phyloP scores from a whole-genome alignment of 1,284 basidiomycete genomes.

The Irpex lacteus region DNA sequence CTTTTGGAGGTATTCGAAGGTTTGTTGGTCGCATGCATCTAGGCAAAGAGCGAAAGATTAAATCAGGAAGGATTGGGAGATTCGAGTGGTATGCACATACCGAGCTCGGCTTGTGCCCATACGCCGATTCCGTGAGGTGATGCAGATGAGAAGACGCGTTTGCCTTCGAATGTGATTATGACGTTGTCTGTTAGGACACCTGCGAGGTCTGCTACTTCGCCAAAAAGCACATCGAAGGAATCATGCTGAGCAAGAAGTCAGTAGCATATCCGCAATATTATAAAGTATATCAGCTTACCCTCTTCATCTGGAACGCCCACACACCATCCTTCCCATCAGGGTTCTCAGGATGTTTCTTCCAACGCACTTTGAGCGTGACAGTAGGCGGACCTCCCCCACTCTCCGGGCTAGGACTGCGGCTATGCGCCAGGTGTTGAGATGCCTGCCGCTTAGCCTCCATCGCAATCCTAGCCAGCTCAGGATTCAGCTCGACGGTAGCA shows the following conservation, averaged over 20 bases:
- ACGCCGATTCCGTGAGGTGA: constrained; percentile 63
- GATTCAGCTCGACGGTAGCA: constrained; percentile 50
- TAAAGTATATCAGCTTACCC: constrained; percentile 39
- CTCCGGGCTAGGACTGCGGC: constrained; percentile 19
- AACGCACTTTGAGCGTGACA: constrained; percentile 53
- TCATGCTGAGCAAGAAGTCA: constrained; percentile 43
- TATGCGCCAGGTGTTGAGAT: constrained; percentile 19
- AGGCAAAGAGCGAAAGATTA: neutral
- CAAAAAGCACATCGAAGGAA: constrained; percentile 58
- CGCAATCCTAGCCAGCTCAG: constrained; percentile 59
- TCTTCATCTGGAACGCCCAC: constrained; percentile 54
- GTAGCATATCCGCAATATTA: neutral
- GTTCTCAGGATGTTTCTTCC: constrained; percentile 62
- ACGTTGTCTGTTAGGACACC: constrained; percentile 46
- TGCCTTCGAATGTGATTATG: constrained; percentile 55
- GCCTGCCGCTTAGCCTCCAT: constrained; percentile 28
- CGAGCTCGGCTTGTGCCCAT: constrained; percentile 63
- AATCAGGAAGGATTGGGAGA: neutral
- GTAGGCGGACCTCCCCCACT: constrained; percentile 35
- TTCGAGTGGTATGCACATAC: constrained; percentile 35
- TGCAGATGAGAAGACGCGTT: constrained; percentile 62
- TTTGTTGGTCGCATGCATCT: constrained; percentile 64
- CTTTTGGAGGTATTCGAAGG: constrained; percentile 58
- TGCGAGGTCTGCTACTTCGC: constrained; percentile 59
- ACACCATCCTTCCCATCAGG: constrained; percentile 33